phyloP scores from a whole-genome alignment of 2,329 filamentous ascomycete species.

The Pseudocercospora fuligena region DNA sequence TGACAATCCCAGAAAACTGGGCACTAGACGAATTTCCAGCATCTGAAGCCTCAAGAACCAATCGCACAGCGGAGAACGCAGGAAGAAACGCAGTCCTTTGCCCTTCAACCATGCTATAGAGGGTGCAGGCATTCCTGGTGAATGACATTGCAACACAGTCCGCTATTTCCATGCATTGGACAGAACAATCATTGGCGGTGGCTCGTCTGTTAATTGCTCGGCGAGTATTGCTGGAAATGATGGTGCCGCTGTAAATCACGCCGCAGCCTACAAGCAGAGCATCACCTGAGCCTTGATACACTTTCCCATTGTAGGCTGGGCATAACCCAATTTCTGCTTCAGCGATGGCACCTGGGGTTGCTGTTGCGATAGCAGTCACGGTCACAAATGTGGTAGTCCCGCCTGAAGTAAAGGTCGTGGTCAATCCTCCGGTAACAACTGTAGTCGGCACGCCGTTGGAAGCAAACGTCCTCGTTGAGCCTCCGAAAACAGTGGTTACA shows the following conservation, averaged over 20 bases:
- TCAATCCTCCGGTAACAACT: neutral
- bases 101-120: conserved; percentile 4
- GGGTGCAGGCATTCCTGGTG: neutral
- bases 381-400: neutral
- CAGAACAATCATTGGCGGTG: neutral
- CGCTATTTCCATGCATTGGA: neutral
- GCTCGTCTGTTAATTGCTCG: neutral
- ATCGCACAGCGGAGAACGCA: neutral
- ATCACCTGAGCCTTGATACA: neutral
- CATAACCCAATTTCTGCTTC: neutral
- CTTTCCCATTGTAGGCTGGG: neutral
- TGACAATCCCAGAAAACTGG: neutral
- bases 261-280: neutral
- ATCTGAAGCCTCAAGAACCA: neutral
- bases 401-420: neutral
- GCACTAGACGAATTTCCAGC: neutral
- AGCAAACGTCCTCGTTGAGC: neutral
- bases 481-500: neutral
- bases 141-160: conserved; percentile 2
- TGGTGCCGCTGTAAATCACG: neutral
- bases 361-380: neutral
- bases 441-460: neutral
- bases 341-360: neutral
- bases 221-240: neutral
- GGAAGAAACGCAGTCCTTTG: neutral